Percentiles rank a stretch among this genome's conserved stretches.
These are phyloP conservation scores for Rutstroemia sp. DNA, from an alignment of 2,329 filamentous ascomycete species.

Conservation along the genomic window DNA sequence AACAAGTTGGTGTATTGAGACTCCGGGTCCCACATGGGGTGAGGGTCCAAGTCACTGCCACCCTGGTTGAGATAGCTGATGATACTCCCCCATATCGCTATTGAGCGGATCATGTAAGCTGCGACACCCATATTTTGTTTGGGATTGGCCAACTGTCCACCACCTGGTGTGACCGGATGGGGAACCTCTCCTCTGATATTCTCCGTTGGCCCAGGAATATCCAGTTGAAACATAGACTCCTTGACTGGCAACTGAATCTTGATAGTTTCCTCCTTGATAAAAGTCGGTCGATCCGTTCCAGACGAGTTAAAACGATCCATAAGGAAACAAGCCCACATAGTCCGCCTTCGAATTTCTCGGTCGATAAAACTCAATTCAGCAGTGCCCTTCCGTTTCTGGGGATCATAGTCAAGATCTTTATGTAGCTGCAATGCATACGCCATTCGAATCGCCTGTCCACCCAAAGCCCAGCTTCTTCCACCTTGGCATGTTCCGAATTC, in stretches of 20 bases:
- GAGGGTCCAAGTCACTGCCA: constrained; percentile 68
- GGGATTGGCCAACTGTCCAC: constrained; percentile 57
- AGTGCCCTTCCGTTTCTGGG: constrained; percentile 49
- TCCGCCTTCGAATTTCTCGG: constrained; percentile 82
- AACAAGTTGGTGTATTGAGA: constrained; percentile 69
- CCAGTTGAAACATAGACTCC: constrained; percentile 82
- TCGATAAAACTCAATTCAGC: constrained; percentile 80
- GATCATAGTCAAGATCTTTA: constrained; percentile 80
- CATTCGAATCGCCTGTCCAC: constrained; percentile 93
- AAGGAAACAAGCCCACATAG: constrained; percentile 97
- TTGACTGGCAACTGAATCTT: constrained; percentile 86
- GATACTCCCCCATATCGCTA: constrained; percentile 84
- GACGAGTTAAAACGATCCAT: constrained; percentile 99
- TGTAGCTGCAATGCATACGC: constrained; percentile 92
- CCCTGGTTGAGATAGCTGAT: constrained; percentile 88
- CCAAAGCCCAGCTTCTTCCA: constrained; percentile 90
- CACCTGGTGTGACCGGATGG: constrained; percentile 53
- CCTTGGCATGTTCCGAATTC: constrained; percentile 97
- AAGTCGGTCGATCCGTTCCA: constrained; percentile 84
- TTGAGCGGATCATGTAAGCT: constrained; percentile 78
- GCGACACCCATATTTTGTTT: constrained; percentile 89
- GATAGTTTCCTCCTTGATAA: constrained; percentile 82
- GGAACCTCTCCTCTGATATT: constrained; percentile 65
- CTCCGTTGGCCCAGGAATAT: constrained; percentile 84
- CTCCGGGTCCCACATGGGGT: constrained; percentile 74